Conservation (phyloP, 148 eudicot genomes). For the Chenopodium suecicum region DNA sequence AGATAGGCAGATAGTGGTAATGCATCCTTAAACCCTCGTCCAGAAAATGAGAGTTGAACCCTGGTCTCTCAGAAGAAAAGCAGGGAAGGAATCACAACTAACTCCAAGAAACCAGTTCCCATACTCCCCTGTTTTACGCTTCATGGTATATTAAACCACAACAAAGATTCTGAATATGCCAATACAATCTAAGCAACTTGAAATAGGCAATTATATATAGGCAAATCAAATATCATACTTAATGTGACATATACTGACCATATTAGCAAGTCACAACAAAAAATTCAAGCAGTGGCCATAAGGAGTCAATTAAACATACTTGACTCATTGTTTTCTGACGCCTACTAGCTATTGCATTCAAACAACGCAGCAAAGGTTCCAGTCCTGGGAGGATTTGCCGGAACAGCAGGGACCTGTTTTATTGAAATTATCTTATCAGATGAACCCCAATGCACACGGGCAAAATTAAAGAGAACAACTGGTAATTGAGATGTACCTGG, state of each 20-base stretch:
- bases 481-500: slow-evolving; percentile 45
- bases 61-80: neutral
- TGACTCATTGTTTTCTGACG: slow-evolving; percentile 76
- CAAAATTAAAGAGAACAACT: neutral
- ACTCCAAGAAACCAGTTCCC: neutral
- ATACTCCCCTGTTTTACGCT: neutral
- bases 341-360: slow-evolving; percentile 59
- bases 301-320: slow-evolving; percentile 38
- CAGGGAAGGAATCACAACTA: neutral
- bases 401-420: slow-evolving; percentile 67
- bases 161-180: neutral
- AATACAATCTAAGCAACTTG: neutral
- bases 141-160: neutral
- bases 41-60: neutral
- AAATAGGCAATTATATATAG: neutral
- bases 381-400: slow-evolving; percentile 85
- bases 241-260: neutral
- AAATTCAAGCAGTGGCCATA: neutral
- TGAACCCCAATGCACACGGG: neutral
- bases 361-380: slow-evolving; percentile 63
- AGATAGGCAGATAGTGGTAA: neutral
- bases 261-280: neutral
- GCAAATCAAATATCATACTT: neutral
- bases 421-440: neutral
- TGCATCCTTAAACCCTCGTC: neutral